Base-by-base conservation (phyloP, 2,329 filamentous ascomycete species). In the Pestalotiopsis sp. region DNA sequence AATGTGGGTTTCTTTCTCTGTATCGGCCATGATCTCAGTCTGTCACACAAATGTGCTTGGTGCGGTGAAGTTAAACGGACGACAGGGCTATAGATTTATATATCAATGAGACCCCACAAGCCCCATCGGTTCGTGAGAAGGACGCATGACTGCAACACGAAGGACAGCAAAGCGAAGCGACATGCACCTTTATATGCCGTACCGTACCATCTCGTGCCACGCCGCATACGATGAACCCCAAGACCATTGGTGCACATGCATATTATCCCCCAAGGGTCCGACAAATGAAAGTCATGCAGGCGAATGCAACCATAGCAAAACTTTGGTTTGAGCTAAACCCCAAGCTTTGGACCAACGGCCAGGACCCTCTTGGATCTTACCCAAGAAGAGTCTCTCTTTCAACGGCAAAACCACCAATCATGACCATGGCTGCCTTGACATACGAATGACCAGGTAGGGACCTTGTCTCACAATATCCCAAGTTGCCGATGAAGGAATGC, bases 241-340 rank as follows among this genome's bases (percentile, higher is more conserved):
- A 13, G 36, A n/a, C 36, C 31, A 38, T 62, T 62, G 59, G 31
- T 36, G 31, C 25, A 62, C 27, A 62, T 62, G 59, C 31, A 39
- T 20, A 39, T 20, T 39, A 36, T 36, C 31, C 59, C 13, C 27
- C n/a, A 20, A n/a, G 27, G 27, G 11, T 20, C 36, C 14, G n/a
- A 36, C 57, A 20, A 62, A 62, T 27, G 25, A 62, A 12, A 59
- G 45, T n/a, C 45, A n/a, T 36, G 59, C 31, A 62, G 36, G 27
- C 59, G 59, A 62, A 17, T 62, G 59, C 59, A 62, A 62, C 59
- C 27, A 39, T 62, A n/a, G 59, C n/a, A 62, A 36, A 14, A 20
- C 38, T 14, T 39, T 14, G 6, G 13, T 3, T 20, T 36, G 31
- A 20, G 25, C 25, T 52, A 62, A 36, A 20, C 45, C 45, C 17